A percentile compares a stretch with the other conserved stretches of the same genome.
Conservation (phyloP, 2,329 filamentous ascomycete species). For the Fusarium incarnatum region DNA sequence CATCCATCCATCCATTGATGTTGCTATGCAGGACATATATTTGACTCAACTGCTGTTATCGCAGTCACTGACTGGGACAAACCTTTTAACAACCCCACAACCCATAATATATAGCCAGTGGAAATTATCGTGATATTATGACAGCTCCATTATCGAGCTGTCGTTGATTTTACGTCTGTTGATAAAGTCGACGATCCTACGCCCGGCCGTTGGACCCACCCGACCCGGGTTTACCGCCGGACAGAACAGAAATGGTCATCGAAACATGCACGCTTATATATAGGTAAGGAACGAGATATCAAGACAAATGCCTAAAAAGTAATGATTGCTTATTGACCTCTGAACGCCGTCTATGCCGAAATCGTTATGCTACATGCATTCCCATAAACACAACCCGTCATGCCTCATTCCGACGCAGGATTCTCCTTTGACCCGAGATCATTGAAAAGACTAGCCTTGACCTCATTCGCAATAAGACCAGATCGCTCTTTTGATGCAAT, state of each 20-base stretch:
- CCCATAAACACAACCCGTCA: conserved; percentile 30
- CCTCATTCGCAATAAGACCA: conserved; percentile 70
- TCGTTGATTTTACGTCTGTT: conserved; percentile 7
- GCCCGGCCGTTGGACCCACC: conserved; percentile 7
- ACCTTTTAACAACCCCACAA: neutral
- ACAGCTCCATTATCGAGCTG: neutral
- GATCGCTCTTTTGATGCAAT: conserved; percentile 71
- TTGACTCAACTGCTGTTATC: no score
- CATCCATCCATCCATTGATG: neutral
- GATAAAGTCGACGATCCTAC: neutral
- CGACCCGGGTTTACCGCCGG: neutral
- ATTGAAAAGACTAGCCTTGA: conserved; percentile 73
- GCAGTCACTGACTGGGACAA: neutral
- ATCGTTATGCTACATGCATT: conserved; percentile 39
- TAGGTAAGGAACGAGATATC: neutral
- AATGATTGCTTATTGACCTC: conserved; percentile 38
- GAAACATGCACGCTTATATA: neutral
- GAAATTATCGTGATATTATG: neutral
- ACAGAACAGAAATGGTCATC: conserved; percentile 6
- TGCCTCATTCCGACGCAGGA: conserved; percentile 23
- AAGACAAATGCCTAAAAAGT: neutral
- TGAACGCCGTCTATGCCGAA: conserved; percentile 48
- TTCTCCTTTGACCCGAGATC: conserved; percentile 49
- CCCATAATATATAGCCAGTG: neutral
- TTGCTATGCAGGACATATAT: neutral